Percentiles rank a stretch among this genome's conserved stretches.
These are phyloP conservation scores for Gaultheria prostrata DNA, from an alignment of 148 eudicot genomes.

Conservation along the genomic window DNA sequence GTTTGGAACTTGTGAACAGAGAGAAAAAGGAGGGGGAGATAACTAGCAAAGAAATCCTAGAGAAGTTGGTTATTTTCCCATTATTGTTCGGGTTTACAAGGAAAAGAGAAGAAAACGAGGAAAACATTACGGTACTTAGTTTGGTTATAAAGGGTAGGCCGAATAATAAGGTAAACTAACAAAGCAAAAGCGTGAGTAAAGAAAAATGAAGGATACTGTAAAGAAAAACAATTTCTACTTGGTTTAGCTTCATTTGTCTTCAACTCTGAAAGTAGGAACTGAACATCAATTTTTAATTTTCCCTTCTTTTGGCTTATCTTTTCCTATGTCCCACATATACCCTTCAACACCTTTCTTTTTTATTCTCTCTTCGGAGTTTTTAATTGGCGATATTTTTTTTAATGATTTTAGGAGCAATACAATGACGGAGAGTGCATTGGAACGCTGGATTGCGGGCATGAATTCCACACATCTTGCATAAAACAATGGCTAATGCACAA, in stretches of 20 bases:
- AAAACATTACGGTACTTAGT: background rate
- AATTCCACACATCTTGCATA: constrained; percentile 67
- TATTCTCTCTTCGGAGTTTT: background rate
- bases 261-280: background rate
- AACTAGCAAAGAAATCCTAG: background rate
- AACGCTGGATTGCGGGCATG: constrained; percentile 81
- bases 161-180: background rate
- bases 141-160: background rate
- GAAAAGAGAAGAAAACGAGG: too few species aligned
- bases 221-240: background rate
- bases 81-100: background rate
- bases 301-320: background rate
- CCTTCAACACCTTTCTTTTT: background rate
- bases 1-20: background rate
- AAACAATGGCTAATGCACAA: constrained; percentile 89
- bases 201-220: background rate
- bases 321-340: background rate
- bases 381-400: background rate
- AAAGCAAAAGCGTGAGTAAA: background rate
- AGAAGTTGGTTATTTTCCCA: background rate
- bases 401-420: constrained; percentile 64
- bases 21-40: background rate
- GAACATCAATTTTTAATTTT: background rate
- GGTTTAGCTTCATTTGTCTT: background rate
- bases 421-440: constrained; percentile 69